Percentiles rank a stretch among this genome's conserved stretches.
These are phyloP conservation scores for Agaricus sinodeliciosus DNA, from an alignment of 768 basidiomycete species.

Conservation along the genomic window DNA sequence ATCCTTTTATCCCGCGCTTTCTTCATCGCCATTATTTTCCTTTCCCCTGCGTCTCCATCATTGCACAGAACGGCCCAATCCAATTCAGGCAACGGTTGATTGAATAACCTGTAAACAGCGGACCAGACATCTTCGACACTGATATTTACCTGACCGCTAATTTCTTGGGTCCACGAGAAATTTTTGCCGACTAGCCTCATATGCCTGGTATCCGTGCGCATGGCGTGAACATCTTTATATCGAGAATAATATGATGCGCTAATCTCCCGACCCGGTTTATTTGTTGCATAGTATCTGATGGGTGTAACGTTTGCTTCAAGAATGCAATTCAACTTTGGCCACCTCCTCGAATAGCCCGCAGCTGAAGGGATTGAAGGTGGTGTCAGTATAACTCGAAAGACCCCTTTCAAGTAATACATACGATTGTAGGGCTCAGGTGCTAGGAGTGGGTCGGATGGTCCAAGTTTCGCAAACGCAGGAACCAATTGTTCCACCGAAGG, in stretches of 20 bases:
- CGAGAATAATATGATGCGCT: slow-evolving; percentile 34
- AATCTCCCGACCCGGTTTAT: slow-evolving; percentile 35
- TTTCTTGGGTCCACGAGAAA: slow-evolving; percentile 63
- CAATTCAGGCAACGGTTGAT: slow-evolving; percentile 51
- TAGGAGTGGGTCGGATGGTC: no score
- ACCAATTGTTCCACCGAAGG: no score
- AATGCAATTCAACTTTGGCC: slow-evolving; percentile 45
- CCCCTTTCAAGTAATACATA: no score
- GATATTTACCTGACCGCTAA: slow-evolving; percentile 29
- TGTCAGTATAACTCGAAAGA: no score
- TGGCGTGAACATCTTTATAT: slow-evolving; percentile 29
- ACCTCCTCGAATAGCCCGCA: slow-evolving; percentile 24
- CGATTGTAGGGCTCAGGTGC: no score
- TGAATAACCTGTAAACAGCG: slow-evolving; percentile 40
- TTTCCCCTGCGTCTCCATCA: slow-evolving; percentile 24
- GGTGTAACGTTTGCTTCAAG: slow-evolving; percentile 46
- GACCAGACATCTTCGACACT: slow-evolving; percentile 54
- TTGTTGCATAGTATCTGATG: slow-evolving; percentile 43
- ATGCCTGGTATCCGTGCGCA: slow-evolving; percentile 28
- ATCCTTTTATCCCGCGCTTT: slow-evolving; percentile 44
- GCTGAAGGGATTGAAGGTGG: no score
- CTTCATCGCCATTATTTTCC: slow-evolving; percentile 36
- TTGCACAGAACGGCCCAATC: slow-evolving; percentile 46
- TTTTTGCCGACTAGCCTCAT: slow-evolving; percentile 51
- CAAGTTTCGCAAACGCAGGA: no score